phyloP scores from a whole-genome alignment of 2,329 filamentous ascomycete genomes.

The Massarina eburnea region DNA sequence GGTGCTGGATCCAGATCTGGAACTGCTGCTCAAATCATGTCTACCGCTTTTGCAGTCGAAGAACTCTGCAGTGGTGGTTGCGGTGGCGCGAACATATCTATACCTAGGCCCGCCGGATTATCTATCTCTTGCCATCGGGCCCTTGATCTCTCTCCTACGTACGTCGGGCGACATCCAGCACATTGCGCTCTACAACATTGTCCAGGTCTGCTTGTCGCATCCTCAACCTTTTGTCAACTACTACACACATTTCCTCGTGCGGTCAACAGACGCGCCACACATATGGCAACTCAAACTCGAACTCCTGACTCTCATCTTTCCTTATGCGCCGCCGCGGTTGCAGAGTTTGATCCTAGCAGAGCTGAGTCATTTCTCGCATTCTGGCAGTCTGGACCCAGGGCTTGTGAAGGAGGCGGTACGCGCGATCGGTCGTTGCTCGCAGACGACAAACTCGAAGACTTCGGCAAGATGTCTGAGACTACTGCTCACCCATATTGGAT shows the following conservation, averaged over 20 bases:
- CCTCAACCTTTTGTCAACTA: conserved; percentile 86
- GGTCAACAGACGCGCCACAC: conserved; percentile 73
- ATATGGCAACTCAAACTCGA: conserved; percentile 94
- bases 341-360: conserved; percentile 90
- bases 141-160: conserved; percentile 81
- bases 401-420: conserved; percentile 87
- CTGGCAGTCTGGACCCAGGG: conserved; percentile 71
- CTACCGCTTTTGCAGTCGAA: conserved; percentile 86
- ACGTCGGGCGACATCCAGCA: conserved; percentile 85
- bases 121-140: conserved; percentile 74
- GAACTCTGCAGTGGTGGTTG: conserved; percentile 88
- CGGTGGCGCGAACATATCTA: conserved; percentile 81
- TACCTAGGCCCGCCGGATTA: conserved; percentile 81
- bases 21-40: conserved; percentile 76
- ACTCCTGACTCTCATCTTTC: conserved; percentile 86
- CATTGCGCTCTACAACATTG: conserved; percentile 89
- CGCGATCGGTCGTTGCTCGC: conserved; percentile 91
- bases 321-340: conserved; percentile 70
- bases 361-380: conserved; percentile 95
- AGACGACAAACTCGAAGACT: conserved; percentile 51
- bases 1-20: conserved; percentile 77
- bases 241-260: conserved; percentile 85
- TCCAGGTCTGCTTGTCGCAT: conserved; percentile 78
- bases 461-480: conserved; percentile 79
- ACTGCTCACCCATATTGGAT: conserved; percentile 83